Evolutionary conservation across 768 basidiomycete species (phyloP).

Genomic region (Piloderma croceum): DNA sequence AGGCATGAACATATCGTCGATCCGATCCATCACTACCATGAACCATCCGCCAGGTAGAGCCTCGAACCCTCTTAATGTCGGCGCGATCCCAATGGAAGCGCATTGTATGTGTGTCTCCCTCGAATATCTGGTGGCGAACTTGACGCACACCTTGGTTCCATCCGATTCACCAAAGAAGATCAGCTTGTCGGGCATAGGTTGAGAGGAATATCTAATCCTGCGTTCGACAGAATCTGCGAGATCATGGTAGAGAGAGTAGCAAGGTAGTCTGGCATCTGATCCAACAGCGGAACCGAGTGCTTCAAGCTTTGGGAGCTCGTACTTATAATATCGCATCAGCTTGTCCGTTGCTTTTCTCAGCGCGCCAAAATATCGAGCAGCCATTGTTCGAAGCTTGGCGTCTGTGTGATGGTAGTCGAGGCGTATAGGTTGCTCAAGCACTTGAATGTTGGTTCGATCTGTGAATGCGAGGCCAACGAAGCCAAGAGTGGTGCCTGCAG

Average conservation of each 20-base stretch:
- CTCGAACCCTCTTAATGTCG: conserved; percentile 21
- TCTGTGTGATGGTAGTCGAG: conserved; percentile 20
- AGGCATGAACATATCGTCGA: conserved; percentile 13
- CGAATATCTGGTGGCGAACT: conserved; percentile 21
- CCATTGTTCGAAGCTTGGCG: conserved; percentile 3
- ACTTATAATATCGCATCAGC: conserved; percentile 21
- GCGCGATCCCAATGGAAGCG: conserved; percentile 20
- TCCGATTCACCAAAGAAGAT: conserved; percentile 16
- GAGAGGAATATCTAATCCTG: conserved; percentile 12
- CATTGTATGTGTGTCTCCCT: conserved; percentile 20
- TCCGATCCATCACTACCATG: conserved; percentile 30
- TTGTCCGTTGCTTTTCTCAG: conserved; percentile 18
- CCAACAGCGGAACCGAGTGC: no score
- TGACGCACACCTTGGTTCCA: conserved; percentile 19
- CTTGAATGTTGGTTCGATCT: conserved; percentile 15
- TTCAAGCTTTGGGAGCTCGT: conserved; percentile 3
- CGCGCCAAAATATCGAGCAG: conserved; percentile 22
- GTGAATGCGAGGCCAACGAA: conserved; percentile 25
- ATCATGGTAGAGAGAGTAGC: no score
- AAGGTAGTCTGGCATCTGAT: no score
- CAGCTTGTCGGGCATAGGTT: conserved; percentile 9
- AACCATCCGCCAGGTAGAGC: conserved; percentile 23
- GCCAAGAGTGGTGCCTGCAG: conserved; percentile 21
- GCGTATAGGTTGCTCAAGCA: conserved; percentile 20
- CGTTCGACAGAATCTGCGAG: no score